phyloP scores from a whole-genome alignment of 129 eudicot genomes.

The Cynara cardunculus region DNA sequence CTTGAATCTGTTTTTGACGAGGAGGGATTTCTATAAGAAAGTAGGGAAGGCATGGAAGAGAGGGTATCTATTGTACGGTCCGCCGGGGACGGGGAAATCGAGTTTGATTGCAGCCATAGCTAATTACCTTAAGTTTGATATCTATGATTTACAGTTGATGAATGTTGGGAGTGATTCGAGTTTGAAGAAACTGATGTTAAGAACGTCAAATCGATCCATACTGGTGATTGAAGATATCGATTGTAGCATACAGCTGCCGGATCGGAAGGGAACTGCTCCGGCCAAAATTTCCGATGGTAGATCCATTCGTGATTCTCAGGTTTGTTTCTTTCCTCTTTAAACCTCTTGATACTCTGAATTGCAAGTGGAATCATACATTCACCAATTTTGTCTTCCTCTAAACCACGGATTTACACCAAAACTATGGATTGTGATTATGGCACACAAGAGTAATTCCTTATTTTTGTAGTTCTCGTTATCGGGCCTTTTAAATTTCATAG shows the following conservation, averaged over 20 bases:
- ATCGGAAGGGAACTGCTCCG: constrained; percentile 27
- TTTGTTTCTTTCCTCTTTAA: constrained; percentile 4
- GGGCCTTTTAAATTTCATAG: constrained; percentile 68
- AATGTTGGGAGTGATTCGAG: constrained; percentile 43
- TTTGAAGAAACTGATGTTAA: constrained; percentile 46
- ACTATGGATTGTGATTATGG: no score
- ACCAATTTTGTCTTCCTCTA: not conserved
- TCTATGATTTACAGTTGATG: constrained; percentile 56
- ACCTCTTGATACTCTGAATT: not conserved
- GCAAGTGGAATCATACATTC: not conserved
- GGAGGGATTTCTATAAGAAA: constrained; percentile 49
- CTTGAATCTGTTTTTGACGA: constrained; percentile 52
- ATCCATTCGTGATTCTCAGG: constrained; percentile 34
- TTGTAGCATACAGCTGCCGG: constrained; percentile 51
- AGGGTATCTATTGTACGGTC: constrained; percentile 65
- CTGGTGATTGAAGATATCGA: constrained; percentile 77
- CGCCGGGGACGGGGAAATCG: constrained; percentile 70
- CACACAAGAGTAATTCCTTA: not conserved
- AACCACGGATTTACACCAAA: no score
- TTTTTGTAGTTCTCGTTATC: constrained; percentile 48
- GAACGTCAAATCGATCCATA: constrained; percentile 55
- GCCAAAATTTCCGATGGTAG: not conserved
- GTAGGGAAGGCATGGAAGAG: constrained; percentile 83
- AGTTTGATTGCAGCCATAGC: constrained; percentile 78
- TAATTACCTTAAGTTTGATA: constrained; percentile 55